Evolutionary conservation across 139 green algal species (phyloP), one percentile per base, ranked within the genome.

Genomic region (Tetraselmis chui): DNA sequence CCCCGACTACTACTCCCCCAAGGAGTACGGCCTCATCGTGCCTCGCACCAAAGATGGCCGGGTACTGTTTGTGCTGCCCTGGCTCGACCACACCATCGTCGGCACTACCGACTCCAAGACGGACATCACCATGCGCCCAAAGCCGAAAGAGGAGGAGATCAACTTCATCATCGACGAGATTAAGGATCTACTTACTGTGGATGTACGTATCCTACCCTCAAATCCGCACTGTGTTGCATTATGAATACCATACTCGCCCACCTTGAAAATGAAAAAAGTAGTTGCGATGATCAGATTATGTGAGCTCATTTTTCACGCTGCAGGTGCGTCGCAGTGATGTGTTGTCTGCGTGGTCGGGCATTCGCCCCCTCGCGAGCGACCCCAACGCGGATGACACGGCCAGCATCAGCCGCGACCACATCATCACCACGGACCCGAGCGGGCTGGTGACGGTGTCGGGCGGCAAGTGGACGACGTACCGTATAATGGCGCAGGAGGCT

Each of bases 391-490:
- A 81, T 24, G 85, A 91, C 82, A 92, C 89, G 0, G 84, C 86
- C 22, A 76, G 45, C 29, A 88, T 84, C 2, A 81, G 78, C 1
- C 82, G 90, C 0, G 90, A 93, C 84, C 90, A 92, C 88, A 78
- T 97, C 2, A 92, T 99, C 23, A 90, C 92, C 11, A 87, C 91
- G 31, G 93, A 95, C 29, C 76, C 87, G 11, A 90, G 97, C 76
- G 94, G 93, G n/a, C 79, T 99, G 23, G 90, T 99, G 29, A 99
- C 93, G 18, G 89, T 98, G 22, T 92, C 91, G 29, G 95, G 93
- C 59, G 90, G 93, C 78, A 98, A 98, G 88, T 99, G 97, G 97
- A 99, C 97, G 0, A 99, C 97, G 0, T 99, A 99, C 86, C 85
- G 97, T 0, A 84, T 86, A 26, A 98, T 98, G 95, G 95, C 95